Base-by-base conservation (phyloP, 2,329 filamentous ascomycete species). In the Stylonectria norvegica region DNA sequence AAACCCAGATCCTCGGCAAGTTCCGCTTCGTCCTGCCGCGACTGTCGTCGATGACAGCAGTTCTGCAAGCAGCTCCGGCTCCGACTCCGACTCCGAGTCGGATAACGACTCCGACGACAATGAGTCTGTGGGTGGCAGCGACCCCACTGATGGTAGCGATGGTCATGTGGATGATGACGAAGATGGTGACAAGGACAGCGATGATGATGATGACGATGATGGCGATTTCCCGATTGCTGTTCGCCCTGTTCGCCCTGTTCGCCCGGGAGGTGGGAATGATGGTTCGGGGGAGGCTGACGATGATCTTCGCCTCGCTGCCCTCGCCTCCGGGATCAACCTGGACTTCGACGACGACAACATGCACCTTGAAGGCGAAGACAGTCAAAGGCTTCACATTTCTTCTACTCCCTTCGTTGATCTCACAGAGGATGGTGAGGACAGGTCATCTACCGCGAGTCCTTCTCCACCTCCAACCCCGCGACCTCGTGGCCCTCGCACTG, bases 191-290 rank as follows among this genome's bases (percentile, higher is more conserved):
- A 18, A 15, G 35, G 29, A 43, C 20, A 37, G n/a, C 5, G 34
- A 17, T 11, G 47, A 45, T 12, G 28, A 23, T 8, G 31, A 32
- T 20, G 20, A 30, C 14, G 38, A 39, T n/a, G 34, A 40, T 14
- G 28, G 15, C 27, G 15, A 10, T 15, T 8, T 15, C 14, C 27
- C 8, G 6, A 9, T 30, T 9, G 27, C 8, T 30, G 27, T 14
- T 8, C 8, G 6, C 27, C 9, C 22, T 25, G 8, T 30, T 14
- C 6, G 15, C 27, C 14, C 14, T 30, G 27, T 30, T 10, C 8
- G 15, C 27, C 6, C n/a, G n/a, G n/a, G n/a, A n/a, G n/a, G n/a
- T n/a, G n/a, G n/a, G n/a, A n/a, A n/a, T n/a, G n/a, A n/a, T n/a
- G n/a, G n/a, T n/a, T n/a, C n/a, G n/a, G n/a, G n/a, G n/a, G 6